These are phyloP conservation scores for Colletotrichum aenigma DNA, from an alignment of 2,329 filamentous ascomycete species.

Conservation along the genomic window DNA sequence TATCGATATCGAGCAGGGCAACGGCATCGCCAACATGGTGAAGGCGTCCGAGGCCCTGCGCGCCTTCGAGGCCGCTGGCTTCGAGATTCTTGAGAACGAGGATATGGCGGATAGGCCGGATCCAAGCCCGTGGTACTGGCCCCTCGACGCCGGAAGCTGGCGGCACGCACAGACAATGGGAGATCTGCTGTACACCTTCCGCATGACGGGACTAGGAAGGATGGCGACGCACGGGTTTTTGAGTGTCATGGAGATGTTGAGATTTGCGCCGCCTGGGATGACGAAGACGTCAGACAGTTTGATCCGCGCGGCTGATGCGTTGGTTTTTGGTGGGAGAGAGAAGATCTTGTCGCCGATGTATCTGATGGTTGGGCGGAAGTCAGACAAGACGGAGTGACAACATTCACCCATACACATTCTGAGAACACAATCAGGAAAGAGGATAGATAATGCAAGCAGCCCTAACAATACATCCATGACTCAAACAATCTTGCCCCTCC, in stretches of 20 bases:
- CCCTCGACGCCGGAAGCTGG: constrained; percentile 74
- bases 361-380: constrained; percentile 88
- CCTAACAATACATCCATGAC: fast-evolving
- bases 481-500: fast-evolving
- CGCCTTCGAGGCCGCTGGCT: constrained; percentile 87
- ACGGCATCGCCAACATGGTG: constrained; percentile 98
- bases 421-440: fast-evolving
- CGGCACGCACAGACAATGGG: constrained; percentile 75
- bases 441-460: neutral
- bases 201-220: constrained; percentile 84
- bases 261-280: constrained; percentile 76
- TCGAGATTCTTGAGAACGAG: constrained; percentile 82
- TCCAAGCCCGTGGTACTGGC: constrained; percentile 87
- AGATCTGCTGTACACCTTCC: constrained; percentile 77
- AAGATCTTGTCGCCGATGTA: constrained; percentile 97
- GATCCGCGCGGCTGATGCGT: constrained; percentile 74
- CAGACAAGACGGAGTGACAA: constrained; percentile 38
- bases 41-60: constrained; percentile 78
- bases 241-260: constrained; percentile 71
- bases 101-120: constrained; percentile 83
- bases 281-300: constrained; percentile 88
- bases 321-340: constrained; percentile 81
- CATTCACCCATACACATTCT: fast-evolving
- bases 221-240: constrained; percentile 74
- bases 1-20: constrained; percentile 91